Evolutionary conservation across 2,329 filamentous ascomycete species (phyloP).

Genomic region (Coniochaeta sp.): DNA sequence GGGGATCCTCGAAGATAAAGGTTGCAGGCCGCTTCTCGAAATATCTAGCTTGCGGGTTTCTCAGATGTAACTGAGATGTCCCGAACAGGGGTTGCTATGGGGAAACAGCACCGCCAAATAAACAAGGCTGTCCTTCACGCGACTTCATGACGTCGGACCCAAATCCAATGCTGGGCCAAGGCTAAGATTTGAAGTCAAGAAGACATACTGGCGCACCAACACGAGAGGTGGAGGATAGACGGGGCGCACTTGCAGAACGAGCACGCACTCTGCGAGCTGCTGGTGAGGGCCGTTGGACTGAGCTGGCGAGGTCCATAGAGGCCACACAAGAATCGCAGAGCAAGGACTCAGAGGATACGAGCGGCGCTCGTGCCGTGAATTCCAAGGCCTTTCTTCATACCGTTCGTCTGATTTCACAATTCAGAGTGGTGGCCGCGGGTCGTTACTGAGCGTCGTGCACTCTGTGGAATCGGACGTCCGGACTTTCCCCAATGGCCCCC

Average conservation of each 20-base stretch:
- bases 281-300: background rate
- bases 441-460: background rate
- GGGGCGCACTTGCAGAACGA: background rate
- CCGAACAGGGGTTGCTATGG: conserved; percentile 10
- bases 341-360: background rate
- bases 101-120: background rate
- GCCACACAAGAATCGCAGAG: background rate
- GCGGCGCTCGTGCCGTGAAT: background rate
- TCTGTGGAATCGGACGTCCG: background rate
- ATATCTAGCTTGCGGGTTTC: conserved; percentile 1
- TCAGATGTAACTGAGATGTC: conserved; percentile 11
- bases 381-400: background rate
- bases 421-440: background rate
- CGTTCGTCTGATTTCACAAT: background rate
- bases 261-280: background rate
- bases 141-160: background rate
- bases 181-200: background rate
- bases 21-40: background rate
- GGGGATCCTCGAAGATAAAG: conserved; percentile 12
- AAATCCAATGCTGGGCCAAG: background rate
- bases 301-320: background rate
- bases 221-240: background rate
- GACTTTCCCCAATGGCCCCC: background rate
- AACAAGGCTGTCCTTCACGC: background rate
- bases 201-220: background rate